Evolutionary conservation across 371 early-diverging fungal genomes (phyloP).

Genomic region (Nematocida displodere): DNA sequence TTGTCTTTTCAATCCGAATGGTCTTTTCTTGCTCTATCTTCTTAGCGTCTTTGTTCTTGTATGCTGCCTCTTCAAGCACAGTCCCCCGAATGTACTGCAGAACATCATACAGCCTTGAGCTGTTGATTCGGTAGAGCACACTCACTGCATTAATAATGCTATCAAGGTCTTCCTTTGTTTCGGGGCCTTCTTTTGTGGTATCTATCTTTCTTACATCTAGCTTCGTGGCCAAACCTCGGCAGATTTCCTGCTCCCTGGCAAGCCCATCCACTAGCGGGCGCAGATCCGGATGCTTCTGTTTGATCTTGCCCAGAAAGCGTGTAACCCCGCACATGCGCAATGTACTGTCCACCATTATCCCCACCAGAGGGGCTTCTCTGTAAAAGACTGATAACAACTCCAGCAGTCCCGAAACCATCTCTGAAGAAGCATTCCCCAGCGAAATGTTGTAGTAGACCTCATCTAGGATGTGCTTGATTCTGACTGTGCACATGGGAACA

Average conservation of each 20-base stretch:
- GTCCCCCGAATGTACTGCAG: slow-evolving; percentile 1
- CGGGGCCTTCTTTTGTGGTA: neutral
- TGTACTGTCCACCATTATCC: slow-evolving; percentile 32
- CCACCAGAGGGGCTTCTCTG: slow-evolving; percentile 4
- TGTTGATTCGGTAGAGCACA: slow-evolving; percentile 29
- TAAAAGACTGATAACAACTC: neutral
- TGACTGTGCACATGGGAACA: neutral
- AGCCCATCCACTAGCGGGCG: neutral
- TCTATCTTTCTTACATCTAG: slow-evolving; percentile 23
- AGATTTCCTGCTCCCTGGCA: slow-evolving; percentile 2
- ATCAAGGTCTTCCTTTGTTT: slow-evolving; percentile 8
- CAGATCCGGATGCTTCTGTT: neutral
- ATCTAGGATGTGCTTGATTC: slow-evolving; percentile 24
- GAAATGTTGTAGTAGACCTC: slow-evolving; percentile 32
- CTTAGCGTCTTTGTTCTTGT: slow-evolving; percentile 17
- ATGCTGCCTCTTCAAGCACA: slow-evolving; percentile 9
- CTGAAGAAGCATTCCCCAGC: neutral
- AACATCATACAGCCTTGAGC: slow-evolving; percentile 26
- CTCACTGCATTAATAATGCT: slow-evolving; percentile 17
- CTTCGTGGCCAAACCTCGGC: neutral
- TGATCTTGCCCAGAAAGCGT: neutral
- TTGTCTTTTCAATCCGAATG: neutral
- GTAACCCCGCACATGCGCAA: slow-evolving; percentile 2
- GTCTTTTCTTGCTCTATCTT: neutral
- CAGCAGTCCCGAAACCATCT: neutral